A percentile compares a stretch with the other conserved stretches of the same genome.
Conservation (phyloP, 139 green algal species). For the Chlorella sp. region DNA sequence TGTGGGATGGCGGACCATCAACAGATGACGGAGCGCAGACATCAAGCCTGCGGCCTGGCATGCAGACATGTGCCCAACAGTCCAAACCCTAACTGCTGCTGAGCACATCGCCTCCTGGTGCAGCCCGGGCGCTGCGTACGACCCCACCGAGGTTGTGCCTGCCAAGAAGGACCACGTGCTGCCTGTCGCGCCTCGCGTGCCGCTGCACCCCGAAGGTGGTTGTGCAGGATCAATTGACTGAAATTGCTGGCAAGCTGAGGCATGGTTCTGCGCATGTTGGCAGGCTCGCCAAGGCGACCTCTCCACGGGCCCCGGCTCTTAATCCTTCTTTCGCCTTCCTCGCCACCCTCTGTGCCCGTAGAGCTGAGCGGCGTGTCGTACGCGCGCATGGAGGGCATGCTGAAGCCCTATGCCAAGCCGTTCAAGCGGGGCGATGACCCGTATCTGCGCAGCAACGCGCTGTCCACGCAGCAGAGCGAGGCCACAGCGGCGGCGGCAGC, state of each 20-base stretch:
- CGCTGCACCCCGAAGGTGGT: conserved; percentile 56
- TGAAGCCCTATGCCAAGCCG: conserved; percentile 53
- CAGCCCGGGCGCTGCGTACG: conserved; percentile 74
- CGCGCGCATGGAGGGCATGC: conserved; percentile 32
- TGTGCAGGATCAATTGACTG: no score
- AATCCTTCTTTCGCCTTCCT: no score
- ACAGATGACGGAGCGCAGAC: no score
- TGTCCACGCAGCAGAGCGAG: conserved; percentile 25
- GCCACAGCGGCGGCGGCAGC: neutral
- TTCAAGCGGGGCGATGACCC: conserved; percentile 44
- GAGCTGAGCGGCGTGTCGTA: conserved; percentile 36
- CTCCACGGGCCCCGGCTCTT: no score
- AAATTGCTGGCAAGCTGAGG: no score
- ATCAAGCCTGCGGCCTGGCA: no score
- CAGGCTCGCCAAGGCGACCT: no score
- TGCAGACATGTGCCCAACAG: no score
- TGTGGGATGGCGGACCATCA: no score
- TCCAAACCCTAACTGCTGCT: no score
- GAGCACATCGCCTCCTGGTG: conserved; percentile 40
- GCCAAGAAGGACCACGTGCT: conserved; percentile 66
- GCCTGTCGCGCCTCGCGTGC: conserved; percentile 51
- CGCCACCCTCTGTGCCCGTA: no score
- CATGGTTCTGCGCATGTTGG: no score
- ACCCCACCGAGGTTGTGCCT: conserved; percentile 60
- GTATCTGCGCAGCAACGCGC: conserved; percentile 17